phyloP scores from a whole-genome alignment of 768 basidiomycete species.

The Neoboletus subvelutipes region DNA sequence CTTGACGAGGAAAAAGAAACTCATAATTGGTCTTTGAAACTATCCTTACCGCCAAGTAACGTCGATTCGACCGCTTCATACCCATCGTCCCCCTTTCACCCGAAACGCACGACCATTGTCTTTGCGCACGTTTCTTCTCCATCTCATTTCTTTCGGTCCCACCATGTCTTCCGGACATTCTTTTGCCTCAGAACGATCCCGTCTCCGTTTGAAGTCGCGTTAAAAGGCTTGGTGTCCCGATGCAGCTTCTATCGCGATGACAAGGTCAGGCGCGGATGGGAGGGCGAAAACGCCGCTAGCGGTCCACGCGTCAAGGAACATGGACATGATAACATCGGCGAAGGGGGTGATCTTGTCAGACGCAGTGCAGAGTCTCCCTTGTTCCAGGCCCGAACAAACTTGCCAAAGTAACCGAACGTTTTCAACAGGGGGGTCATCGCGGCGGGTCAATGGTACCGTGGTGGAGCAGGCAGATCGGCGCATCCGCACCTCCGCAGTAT shows the following conservation, averaged over 20 bases:
- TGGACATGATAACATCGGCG: too few species aligned
- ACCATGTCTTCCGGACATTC: constrained; percentile 75
- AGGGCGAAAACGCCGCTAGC: constrained; percentile 40
- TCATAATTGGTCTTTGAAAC: constrained; percentile 51
- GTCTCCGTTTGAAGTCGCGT: constrained; percentile 59
- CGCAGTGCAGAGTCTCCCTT: constrained; percentile 67
- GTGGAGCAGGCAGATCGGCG: not conserved
- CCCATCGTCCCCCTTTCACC: constrained; percentile 71
- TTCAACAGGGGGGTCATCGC: not conserved
- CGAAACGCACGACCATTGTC: constrained; percentile 70
- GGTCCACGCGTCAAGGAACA: not conserved
- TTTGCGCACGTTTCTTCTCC: constrained; percentile 72
- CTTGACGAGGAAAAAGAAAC: too few species aligned
- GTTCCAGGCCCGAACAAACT: constrained; percentile 93
- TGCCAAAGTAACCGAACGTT: constrained; percentile 77
- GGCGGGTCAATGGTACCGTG: constrained; percentile 31
- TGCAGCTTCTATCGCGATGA: not conserved
- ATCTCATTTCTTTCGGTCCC: constrained; percentile 74
- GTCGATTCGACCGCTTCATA: constrained; percentile 76
- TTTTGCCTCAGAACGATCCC: constrained; percentile 63
- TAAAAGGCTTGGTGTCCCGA: constrained; percentile 29
- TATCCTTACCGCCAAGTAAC: constrained; percentile 79
- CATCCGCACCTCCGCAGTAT: not conserved
- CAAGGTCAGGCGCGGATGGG: constrained; percentile 33
- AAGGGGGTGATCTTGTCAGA: not conserved